Conservation (phyloP, 805 yeast species). For the Lachancea sp. region DNA sequence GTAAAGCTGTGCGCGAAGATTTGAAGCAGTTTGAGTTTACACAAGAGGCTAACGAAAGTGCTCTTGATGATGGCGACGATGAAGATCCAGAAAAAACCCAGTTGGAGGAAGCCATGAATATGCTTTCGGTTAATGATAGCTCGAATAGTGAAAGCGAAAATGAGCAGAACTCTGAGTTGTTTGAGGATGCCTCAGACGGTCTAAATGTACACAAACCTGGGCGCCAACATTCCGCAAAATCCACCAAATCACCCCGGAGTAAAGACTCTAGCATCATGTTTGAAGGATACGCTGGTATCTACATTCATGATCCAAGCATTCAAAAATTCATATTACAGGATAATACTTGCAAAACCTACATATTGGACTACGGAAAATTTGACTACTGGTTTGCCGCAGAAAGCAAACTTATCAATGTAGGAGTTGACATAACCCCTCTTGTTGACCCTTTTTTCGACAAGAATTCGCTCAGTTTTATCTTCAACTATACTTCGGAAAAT, state of each 20-base stretch:
- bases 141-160: conserved; percentile 11
- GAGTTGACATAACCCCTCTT: conserved; percentile 39
- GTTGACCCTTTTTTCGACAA: conserved; percentile 64
- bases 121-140: conserved; percentile 4
- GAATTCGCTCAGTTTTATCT: conserved; percentile 48
- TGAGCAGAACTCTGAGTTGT: conserved; percentile 13
- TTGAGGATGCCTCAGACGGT: conserved; percentile 13
- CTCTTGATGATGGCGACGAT: conserved; percentile 15
- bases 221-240: too few species aligned
- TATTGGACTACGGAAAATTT: conserved; percentile 46
- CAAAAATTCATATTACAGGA: conserved; percentile 44
- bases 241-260: too few species aligned
- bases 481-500: conserved; percentile 45
- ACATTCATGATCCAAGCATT: conserved; percentile 48
- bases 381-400: conserved; percentile 47
- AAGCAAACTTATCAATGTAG: conserved; percentile 30
- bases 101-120: neutral
- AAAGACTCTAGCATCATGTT: conserved; percentile 16
- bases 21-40: conserved; percentile 38
- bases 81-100: conserved; percentile 1
- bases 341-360: conserved; percentile 28
- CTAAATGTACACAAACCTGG: neutral
- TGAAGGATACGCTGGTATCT: conserved; percentile 39
- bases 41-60: conserved; percentile 16
- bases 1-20: conserved; percentile 40